These are phyloP conservation scores for Scedosporium dehoogii DNA, from an alignment of 2,329 filamentous ascomycete species.

Conservation along the genomic window DNA sequence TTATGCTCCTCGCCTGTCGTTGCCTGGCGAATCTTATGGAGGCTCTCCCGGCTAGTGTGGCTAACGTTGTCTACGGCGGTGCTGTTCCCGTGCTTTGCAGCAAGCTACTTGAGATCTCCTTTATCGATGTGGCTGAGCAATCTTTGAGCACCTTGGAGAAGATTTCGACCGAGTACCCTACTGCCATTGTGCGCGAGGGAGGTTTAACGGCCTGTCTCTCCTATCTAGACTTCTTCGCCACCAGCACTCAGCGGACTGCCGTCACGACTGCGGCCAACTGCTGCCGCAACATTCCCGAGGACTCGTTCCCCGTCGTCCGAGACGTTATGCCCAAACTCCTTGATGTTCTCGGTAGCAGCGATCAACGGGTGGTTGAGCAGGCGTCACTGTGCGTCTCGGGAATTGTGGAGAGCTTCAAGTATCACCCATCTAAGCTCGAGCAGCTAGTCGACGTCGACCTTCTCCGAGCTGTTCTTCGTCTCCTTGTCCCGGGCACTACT, in stretches of 20 bases:
- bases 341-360: constrained; percentile 81
- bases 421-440: constrained; percentile 78
- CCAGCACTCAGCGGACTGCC: constrained; percentile 89
- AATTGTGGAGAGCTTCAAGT: constrained; percentile 94
- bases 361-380: constrained; percentile 95
- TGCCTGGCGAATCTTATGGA: constrained; percentile 98
- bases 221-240: constrained; percentile 95
- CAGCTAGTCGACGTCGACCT: constrained; percentile 84
- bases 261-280: constrained; percentile 97
- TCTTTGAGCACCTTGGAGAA: constrained; percentile 94
- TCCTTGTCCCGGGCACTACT: constrained; percentile 86
- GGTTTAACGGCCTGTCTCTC: constrained; percentile 92
- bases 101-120: constrained; percentile 91
- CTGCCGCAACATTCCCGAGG: constrained; percentile 90
- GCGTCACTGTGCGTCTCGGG: constrained; percentile 90
- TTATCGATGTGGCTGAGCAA: constrained; percentile 95
- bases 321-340: constrained; percentile 96
- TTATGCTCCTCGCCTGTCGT: constrained; percentile 93
- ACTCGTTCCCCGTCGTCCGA: constrained; percentile 81
- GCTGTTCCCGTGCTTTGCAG: constrained; percentile 91
- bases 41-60: constrained; percentile 81
- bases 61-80: constrained; percentile 94
- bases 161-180: constrained; percentile 92
- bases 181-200: constrained; percentile 89
- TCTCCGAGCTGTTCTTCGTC: constrained; percentile 71